Evolutionary conservation across 768 basidiomycete species (phyloP), one percentile per base, ranked within the genome.

Genomic region (Zangia roseola): DNA sequence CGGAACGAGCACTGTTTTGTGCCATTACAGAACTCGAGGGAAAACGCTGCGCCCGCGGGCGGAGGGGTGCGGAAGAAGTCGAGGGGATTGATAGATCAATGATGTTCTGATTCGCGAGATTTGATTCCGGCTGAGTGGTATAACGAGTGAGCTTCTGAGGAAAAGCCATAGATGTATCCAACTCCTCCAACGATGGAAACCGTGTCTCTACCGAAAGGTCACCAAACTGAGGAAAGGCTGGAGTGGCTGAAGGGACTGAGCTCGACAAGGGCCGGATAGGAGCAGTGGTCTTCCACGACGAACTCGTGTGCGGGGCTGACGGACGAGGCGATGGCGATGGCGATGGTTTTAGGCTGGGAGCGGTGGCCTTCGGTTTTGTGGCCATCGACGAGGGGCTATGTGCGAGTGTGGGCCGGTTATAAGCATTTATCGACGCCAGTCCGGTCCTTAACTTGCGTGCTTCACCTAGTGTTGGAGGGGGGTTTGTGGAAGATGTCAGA

Each of bases 111-210:
- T 55, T 55, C 33, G 49, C 46, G 17, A 33, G 14, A 19, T 45
- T 42, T 8, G 40, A 23, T 31, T 66, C 58, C 4, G 48, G 50
- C 36, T 52, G 60, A 14, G 52, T 33, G 53, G 49, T 50, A 52
- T 56, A 41, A 37, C 52, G 57, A 34, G 43, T 31, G 21, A 56
- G 41, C 52, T 57, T 54, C 38, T 53, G 52, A n/a, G 74, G 52
- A 10, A 57, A 63, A 13, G 60, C 57, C 52, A 81, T 79, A 10
- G 71, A 70, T 20, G 81, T 78, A 65, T 91, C 86, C 6, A 94
- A 72, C 50, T 89, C 87, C 63, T 95, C 94, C 35, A 97, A 71
- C 1, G 94, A 88, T 0, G 94, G 94, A 65, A 90, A 97, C 44
- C 90, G 78, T 25, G 82, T 77, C 65, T 94, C 91, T 16, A 74